Evolutionary conservation across 805 yeast species (phyloP).

Genomic region (Saturnispora galanensis): DNA sequence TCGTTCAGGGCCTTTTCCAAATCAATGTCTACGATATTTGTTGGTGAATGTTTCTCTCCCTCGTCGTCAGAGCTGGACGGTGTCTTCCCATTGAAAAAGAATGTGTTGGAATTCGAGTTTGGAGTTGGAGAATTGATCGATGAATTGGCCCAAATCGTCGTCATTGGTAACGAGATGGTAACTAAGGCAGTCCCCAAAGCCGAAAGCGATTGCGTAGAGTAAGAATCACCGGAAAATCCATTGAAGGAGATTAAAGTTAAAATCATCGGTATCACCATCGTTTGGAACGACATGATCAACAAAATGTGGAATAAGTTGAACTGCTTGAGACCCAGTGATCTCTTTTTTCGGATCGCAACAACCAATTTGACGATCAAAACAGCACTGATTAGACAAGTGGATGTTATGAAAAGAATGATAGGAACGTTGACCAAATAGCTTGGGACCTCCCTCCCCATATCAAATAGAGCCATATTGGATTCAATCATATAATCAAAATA

Average conservation of each 20-base stretch:
- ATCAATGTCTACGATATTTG: slow-evolving; percentile 7
- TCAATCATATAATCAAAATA: slow-evolving; percentile 45
- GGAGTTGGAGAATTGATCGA: slow-evolving; percentile 41
- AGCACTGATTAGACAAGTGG: slow-evolving; percentile 53
- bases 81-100: slow-evolving; percentile 12
- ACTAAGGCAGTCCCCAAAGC: slow-evolving; percentile 53
- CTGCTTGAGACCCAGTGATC: slow-evolving; percentile 69
- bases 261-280: slow-evolving; percentile 69
- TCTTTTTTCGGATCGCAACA: slow-evolving; percentile 61
- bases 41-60: slow-evolving; percentile 12
- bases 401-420: slow-evolving; percentile 54
- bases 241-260: slow-evolving; percentile 45
- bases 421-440: slow-evolving; percentile 42
- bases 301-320: slow-evolving; percentile 76
- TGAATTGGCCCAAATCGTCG: slow-evolving; percentile 83
- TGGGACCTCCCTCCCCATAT: slow-evolving; percentile 15
- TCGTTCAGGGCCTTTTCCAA: slow-evolving; percentile 4
- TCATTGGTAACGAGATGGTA: slow-evolving; percentile 66
- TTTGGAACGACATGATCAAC: slow-evolving; percentile 71
- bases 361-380: slow-evolving; percentile 56
- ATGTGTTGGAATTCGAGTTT: slow-evolving; percentile 26
- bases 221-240: slow-evolving; percentile 11
- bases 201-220: slow-evolving; percentile 31
- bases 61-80: slow-evolving; percentile 7
- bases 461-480: slow-evolving; percentile 29